Evolutionary conservation across 192 early-diverging fungal species (phyloP), one percentile per base, ranked within the genome.

Genomic region (Nowakowskiella sp.): DNA sequence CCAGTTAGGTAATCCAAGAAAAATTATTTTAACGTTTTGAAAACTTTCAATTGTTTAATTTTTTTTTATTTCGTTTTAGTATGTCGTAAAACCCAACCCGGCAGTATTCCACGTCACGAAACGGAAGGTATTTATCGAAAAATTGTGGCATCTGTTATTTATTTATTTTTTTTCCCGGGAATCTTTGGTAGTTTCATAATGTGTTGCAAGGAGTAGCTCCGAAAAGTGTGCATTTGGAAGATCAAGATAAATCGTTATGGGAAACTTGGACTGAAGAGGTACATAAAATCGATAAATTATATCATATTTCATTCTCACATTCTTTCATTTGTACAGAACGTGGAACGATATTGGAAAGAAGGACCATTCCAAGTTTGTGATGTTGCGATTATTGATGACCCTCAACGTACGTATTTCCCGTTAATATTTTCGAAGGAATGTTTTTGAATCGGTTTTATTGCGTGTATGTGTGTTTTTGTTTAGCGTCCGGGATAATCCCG

Each of bases 101-200:
- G 85, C 86, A 34, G 81, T 91, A 3, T 91, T 90, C 70, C 81
- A 88, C 58, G 86, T 90, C 33, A 91, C 88, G 42, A 91, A 90
- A 67, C 71, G 85, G 57, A 88, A 88, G n/a, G n/a, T n/a, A n/a
- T n/a, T n/a, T n/a, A n/a, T n/a, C n/a, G n/a, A n/a, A n/a, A n/a
- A n/a, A n/a, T n/a, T n/a, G n/a, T n/a, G n/a, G n/a, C n/a, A n/a
- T n/a, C n/a, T n/a, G n/a, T n/a, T n/a, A n/a, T n/a, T n/a, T n/a
- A n/a, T n/a, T n/a, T n/a, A n/a, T n/a, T n/a, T n/a, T n/a, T n/a
- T n/a, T n/a, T n/a, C n/a, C n/a, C n/a, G n/a, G n/a, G n/a, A n/a
- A n/a, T n/a, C n/a, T n/a, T n/a, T n/a, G n/a, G n/a, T n/a, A n/a
- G 61, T 88, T 90, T 61, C 88, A 91, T 67, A 91, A 91, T 56